Evolutionary conservation across 768 basidiomycete species (phyloP).

Genomic region (Xanthoconium purpureum): DNA sequence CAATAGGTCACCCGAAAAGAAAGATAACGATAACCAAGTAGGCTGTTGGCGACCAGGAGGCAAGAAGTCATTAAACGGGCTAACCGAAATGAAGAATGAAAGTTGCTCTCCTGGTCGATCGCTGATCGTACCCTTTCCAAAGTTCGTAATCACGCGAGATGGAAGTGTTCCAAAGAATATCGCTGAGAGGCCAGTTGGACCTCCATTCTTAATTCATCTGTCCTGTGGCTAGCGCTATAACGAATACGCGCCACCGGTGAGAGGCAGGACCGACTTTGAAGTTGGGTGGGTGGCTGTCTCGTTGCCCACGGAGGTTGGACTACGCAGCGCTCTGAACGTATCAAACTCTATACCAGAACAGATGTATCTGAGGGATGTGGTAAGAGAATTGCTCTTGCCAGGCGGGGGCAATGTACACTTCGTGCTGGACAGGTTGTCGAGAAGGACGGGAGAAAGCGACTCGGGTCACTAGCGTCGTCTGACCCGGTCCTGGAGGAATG

Average conservation of each 20-base stretch:
- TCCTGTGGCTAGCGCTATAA: not conserved
- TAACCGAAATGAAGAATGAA: conserved; percentile 27
- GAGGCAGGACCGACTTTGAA: conserved; percentile 6
- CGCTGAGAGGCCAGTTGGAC: not conserved
- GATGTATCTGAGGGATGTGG: no score
- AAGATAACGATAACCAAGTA: not conserved
- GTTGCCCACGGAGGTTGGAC: not conserved
- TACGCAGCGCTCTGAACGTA: conserved; percentile 3
- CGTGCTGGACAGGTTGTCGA: no score
- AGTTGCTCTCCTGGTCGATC: conserved; percentile 26
- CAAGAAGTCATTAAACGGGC: conserved; percentile 16
- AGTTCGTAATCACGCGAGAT: not conserved
- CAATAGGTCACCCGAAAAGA: not conserved
- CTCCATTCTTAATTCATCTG: conserved; percentile 1
- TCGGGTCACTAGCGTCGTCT: no score
- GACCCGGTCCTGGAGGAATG: no score
- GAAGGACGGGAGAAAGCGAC: no score
- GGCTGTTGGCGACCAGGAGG: conserved; percentile 3
- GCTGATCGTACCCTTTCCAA: conserved; percentile 18
- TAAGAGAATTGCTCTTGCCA: no score
- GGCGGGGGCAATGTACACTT: no score
- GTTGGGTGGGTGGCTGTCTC: not conserved
- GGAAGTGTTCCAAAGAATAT: not conserved
- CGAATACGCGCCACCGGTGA: not conserved
- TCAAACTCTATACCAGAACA: not conserved